A percentile compares a stretch with the other conserved stretches of the same genome.
Conservation (phyloP, 768 basidiomycete genomes). For the Kwoniella botswanensis region DNA sequence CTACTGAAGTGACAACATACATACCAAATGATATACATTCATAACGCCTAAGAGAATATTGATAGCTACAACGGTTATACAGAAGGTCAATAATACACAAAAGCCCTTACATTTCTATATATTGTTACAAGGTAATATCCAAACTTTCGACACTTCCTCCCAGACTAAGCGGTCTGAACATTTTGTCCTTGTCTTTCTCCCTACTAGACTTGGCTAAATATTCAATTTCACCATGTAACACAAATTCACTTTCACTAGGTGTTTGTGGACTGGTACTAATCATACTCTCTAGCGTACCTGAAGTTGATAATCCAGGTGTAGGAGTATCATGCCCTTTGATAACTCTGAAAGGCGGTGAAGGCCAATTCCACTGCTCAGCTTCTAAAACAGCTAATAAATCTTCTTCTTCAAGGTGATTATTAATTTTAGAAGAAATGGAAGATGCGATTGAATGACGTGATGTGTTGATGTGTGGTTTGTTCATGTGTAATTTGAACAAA, state of each 20-base stretch:
- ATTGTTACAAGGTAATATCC: constrained; percentile 7
- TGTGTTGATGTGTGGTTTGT: not conserved
- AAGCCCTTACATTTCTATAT: not conserved
- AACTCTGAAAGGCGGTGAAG: constrained; percentile 20
- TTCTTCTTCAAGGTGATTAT: constrained; percentile 13
- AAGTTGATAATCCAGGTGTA: constrained; percentile 18
- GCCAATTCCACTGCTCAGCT: constrained; percentile 20
- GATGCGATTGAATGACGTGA: constrained; percentile 16
- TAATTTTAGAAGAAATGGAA: not conserved
- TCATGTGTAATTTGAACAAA: not conserved
- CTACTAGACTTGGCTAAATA: constrained; percentile 7
- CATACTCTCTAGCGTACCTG: constrained; percentile 14
- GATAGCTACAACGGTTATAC: not conserved
- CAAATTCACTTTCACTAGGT: constrained; percentile 19
- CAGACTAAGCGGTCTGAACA: constrained; percentile 1
- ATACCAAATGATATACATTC: not conserved
- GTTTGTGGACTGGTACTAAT: constrained; percentile 9
- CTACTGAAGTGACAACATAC: too few species aligned
- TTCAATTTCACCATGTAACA: constrained; percentile 17
- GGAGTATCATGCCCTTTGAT: not conserved
- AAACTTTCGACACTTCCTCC: constrained; percentile 11
- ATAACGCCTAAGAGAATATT: not conserved
- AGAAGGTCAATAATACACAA: not conserved
- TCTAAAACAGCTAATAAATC: constrained; percentile 11
- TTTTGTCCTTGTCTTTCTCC: constrained; percentile 1